Evolutionary conservation across 2,329 filamentous ascomycete species (phyloP).

Genomic region (Rhinocladiella similis): DNA sequence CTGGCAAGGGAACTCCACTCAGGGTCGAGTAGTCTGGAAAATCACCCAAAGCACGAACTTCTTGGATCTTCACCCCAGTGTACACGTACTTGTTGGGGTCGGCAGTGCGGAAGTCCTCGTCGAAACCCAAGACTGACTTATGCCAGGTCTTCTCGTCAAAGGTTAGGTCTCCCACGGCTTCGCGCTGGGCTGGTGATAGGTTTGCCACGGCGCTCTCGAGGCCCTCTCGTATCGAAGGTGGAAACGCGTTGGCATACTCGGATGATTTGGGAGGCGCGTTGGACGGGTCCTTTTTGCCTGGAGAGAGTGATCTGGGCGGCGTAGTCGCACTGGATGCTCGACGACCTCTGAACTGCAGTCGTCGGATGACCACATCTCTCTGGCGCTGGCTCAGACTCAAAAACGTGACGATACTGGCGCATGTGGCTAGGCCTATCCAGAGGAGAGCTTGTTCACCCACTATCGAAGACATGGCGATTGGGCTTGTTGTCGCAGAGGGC

Average conservation of each 20-base stretch:
- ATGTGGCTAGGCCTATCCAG: constrained; percentile 18
- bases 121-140: constrained; percentile 42
- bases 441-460: constrained; percentile 19
- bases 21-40: constrained; percentile 78
- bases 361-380: constrained; percentile 41
- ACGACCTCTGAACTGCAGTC: constrained; percentile 41
- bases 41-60: constrained; percentile 69
- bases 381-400: constrained; percentile 34
- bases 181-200: constrained; percentile 26
- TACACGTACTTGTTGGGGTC: constrained; percentile 54
- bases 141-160: constrained; percentile 36
- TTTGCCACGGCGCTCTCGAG: constrained; percentile 38
- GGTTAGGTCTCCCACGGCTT: constrained; percentile 15
- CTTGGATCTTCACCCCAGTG: constrained; percentile 68
- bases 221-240: constrained; percentile 52
- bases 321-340: constrained; percentile 51
- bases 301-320: constrained; percentile 55
- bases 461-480: constrained; percentile 6
- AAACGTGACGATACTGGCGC: constrained; percentile 25
- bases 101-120: constrained; percentile 40
- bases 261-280: constrained; percentile 31
- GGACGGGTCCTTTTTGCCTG: constrained; percentile 44
- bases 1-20: constrained; percentile 71
- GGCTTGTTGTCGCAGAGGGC: neutral
- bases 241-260: constrained; percentile 51